Percentiles rank a stretch among this genome's conserved stretches.
Conservation (phyloP, 495 filamentous ascomycete species). For the Xylaria scruposa region DNA sequence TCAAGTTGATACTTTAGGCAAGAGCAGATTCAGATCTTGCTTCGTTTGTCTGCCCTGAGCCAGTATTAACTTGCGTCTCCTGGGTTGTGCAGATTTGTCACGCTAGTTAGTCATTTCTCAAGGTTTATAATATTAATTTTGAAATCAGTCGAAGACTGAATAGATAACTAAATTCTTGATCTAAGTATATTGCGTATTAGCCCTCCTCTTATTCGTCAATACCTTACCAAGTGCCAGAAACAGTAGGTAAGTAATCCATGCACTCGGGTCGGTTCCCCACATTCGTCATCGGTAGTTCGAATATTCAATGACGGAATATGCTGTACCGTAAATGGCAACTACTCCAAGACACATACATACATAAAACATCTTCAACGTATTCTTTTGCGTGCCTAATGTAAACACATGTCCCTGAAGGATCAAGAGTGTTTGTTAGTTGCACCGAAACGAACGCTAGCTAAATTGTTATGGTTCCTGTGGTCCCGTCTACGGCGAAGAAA, state of each 20-base stretch:
- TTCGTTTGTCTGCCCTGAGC: neutral
- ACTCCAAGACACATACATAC: neutral
- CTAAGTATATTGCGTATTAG: too few species aligned
- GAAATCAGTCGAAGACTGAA: too few species aligned
- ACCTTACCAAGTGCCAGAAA: neutral
- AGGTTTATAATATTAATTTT: too few species aligned
- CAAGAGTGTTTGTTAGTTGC: neutral
- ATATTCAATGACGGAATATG: neutral
- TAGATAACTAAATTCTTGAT: too few species aligned
- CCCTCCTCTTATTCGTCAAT: neutral
- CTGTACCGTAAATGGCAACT: neutral
- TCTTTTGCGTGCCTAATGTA: neutral
- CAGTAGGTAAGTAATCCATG: conserved; percentile 6
- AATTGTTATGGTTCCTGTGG: neutral
- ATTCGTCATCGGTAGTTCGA: conserved; percentile 12
- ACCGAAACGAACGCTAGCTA: neutral
- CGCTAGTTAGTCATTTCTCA: neutral
- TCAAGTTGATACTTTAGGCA: too few species aligned
- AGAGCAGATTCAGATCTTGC: neutral
- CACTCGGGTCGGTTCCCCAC: conserved; percentile 7
- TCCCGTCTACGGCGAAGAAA: neutral
- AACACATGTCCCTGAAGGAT: neutral
- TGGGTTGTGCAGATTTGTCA: neutral
- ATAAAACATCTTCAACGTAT: neutral
- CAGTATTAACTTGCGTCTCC: neutral